Evolutionary conservation across 441 rosid species (phyloP).

Genomic region (Populus trichocarpa): DNA sequence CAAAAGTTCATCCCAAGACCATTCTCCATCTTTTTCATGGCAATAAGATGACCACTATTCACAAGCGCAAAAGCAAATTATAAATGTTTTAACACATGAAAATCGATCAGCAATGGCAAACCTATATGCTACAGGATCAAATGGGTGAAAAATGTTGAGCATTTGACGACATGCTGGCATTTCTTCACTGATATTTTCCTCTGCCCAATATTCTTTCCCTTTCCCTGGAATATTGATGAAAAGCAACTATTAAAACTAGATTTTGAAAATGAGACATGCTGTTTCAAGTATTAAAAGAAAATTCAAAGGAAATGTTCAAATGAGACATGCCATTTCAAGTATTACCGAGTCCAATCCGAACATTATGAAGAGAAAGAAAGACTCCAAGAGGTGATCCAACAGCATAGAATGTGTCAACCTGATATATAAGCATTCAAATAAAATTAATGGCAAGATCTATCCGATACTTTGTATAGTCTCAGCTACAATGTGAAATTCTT

Average conservation of each 20-base stretch:
- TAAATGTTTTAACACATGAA: conserved; percentile 13
- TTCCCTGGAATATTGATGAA: conserved; percentile 49
- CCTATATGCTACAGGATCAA: conserved; percentile 99
- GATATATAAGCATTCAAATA: conserved; percentile 17
- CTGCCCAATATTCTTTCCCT: conserved; percentile 88
- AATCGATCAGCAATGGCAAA: conserved; percentile 23
- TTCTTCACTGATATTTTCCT: conserved; percentile 80
- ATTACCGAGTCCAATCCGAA: conserved; percentile 87
- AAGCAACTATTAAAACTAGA: neutral
- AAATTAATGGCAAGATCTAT: conserved; percentile 9
- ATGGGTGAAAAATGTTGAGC: conserved; percentile 98
- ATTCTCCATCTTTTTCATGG: neutral
- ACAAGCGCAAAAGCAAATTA: neutral
- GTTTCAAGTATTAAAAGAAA: neutral
- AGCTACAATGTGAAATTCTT: neutral
- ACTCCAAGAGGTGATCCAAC: conserved; percentile 99
- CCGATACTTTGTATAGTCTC: neutral
- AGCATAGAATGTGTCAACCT: conserved; percentile 98
- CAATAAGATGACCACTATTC: neutral
- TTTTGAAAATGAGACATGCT: neutral
- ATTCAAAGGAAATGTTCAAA: too few relatives aligned
- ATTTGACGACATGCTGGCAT: conserved; percentile 95
- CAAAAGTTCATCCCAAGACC: neutral
- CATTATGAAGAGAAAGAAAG: conserved; percentile 85
- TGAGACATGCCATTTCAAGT: neutral